These are phyloP conservation scores for Sporothrix pseudoabietina DNA, from an alignment of 2,329 filamentous ascomycete genomes.

Conservation along the genomic window DNA sequence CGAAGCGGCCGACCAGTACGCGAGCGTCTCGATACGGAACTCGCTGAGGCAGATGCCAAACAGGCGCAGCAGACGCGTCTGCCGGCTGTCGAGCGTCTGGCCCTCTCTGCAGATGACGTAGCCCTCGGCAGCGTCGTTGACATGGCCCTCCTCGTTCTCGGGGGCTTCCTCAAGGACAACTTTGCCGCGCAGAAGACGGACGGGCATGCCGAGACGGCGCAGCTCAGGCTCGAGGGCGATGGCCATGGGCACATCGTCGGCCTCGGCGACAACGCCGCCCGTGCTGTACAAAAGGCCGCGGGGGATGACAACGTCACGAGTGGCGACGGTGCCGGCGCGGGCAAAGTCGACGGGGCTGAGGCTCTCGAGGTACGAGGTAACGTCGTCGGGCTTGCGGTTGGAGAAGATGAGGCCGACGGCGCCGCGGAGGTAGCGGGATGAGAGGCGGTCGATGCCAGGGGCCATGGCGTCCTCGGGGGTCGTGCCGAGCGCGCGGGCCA, in stretches of 20 bases:
- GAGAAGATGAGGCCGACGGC: slow-evolving; percentile 88
- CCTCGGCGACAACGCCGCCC: slow-evolving; percentile 75
- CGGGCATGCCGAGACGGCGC: slow-evolving; percentile 85
- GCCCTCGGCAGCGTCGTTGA: slow-evolving; percentile 52
- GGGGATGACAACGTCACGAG: slow-evolving; percentile 77
- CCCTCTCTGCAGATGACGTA: slow-evolving; percentile 85
- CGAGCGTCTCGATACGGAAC: slow-evolving; percentile 79
- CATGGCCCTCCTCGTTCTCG: slow-evolving; percentile 51
- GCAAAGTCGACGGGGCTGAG: slow-evolving; percentile 85
- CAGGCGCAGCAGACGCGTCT: slow-evolving; percentile 91
- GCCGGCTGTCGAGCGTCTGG: slow-evolving; percentile 81
- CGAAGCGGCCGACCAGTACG: slow-evolving; percentile 67
- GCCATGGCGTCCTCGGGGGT: slow-evolving; percentile 77
- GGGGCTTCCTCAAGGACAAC: slow-evolving; percentile 64
- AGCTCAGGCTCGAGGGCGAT: slow-evolving; percentile 90
- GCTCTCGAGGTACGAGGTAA: slow-evolving; percentile 71
- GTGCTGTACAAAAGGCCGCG: slow-evolving; percentile 78
- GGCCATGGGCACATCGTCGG: slow-evolving; percentile 83
- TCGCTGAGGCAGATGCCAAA: slow-evolving; percentile 90
- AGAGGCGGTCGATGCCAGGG: slow-evolving; percentile 71
- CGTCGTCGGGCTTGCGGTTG: slow-evolving; percentile 64
- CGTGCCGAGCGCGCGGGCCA: slow-evolving; percentile 89
- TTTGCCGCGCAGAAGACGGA: slow-evolving; percentile 82
- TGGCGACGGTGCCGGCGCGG: slow-evolving; percentile 76
- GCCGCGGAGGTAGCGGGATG: slow-evolving; percentile 66